Conservation (phyloP, 257 asterid species). For the Gentiana macrophylla region DNA sequence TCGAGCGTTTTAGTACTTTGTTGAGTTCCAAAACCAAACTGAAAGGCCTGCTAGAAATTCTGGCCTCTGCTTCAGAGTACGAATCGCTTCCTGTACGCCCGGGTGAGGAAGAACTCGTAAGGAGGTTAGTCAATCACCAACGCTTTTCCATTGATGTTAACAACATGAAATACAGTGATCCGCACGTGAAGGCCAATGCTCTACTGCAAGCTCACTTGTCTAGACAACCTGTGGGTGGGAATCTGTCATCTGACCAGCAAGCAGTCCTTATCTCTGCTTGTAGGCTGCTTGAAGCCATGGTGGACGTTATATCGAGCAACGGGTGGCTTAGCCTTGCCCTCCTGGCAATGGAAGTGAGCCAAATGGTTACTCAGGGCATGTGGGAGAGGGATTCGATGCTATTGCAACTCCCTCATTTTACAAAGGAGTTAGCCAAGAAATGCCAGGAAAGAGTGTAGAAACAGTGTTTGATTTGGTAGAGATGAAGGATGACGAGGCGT, state of each 20-base stretch:
- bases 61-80: conserved; percentile 28
- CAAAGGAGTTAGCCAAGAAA: conserved; percentile 23
- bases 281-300: conserved; percentile 27
- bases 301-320: conserved; percentile 27
- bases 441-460: conserved; percentile 25
- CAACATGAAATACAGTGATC: conserved; percentile 18
- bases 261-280: conserved; percentile 19
- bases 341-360: conserved; percentile 26
- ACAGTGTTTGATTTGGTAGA: conserved; percentile 26
- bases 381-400: conserved; percentile 27
- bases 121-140: conserved; percentile 24
- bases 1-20: conserved; percentile 26
- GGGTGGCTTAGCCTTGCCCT: conserved; percentile 27
- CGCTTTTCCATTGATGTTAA: conserved; percentile 19
- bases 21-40: conserved; percentile 24
- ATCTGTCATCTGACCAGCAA: conserved; percentile 21
- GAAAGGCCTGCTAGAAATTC: conserved; percentile 27
- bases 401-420: conserved; percentile 28
- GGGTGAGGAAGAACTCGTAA: conserved; percentile 28
- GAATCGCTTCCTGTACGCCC: conserved; percentile 25
- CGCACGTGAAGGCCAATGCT: conserved; percentile 28
- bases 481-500: conserved; percentile 26
- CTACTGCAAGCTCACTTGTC: conserved; percentile 28
- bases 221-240: conserved; percentile 20
- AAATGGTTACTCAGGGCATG: conserved; percentile 32